phyloP scores from a whole-genome alignment of 331 rosid species.

The Malus hybrid region DNA sequence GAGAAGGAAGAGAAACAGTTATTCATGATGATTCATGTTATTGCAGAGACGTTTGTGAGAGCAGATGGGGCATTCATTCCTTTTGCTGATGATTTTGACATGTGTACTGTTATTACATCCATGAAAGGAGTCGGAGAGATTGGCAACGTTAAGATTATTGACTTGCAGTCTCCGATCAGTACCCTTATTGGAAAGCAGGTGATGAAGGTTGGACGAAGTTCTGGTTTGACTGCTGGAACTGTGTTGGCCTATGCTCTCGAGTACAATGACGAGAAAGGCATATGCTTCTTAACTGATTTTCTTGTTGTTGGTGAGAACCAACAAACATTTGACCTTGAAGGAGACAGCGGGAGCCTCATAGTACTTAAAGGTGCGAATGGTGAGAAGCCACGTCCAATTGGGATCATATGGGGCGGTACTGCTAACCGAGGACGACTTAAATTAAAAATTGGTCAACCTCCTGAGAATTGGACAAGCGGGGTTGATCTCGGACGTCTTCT shows the following conservation, averaged over 20 bases:
- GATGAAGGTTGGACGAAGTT: slow-evolving; percentile 97
- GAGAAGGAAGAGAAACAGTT: not conserved
- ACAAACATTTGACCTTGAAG: slow-evolving; percentile 97
- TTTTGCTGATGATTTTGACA: slow-evolving; percentile 94
- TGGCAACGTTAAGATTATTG: slow-evolving; percentile 73
- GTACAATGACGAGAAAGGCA: slow-evolving; percentile 97
- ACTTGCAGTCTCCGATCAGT: slow-evolving; percentile 78
- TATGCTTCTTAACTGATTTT: slow-evolving; percentile 95
- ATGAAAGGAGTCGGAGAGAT: slow-evolving; percentile 87
- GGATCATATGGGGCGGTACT: slow-evolving; percentile 99
- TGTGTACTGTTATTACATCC: slow-evolving; percentile 77
- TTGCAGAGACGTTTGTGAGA: slow-evolving; percentile 94
- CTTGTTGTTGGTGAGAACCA: slow-evolving; percentile 99
- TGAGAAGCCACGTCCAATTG: slow-evolving; percentile 81
- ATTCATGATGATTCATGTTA: not conserved
- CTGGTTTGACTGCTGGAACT: slow-evolving; percentile 89
- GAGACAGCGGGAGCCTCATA: slow-evolving; percentile 97
- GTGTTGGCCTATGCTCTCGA: slow-evolving; percentile 96
- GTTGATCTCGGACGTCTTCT: slow-evolving; percentile 98
- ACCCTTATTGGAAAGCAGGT: slow-evolving; percentile 91
- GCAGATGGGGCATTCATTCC: slow-evolving; percentile 99
- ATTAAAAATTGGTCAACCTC: slow-evolving; percentile 87
- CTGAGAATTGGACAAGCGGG: slow-evolving; percentile 99
- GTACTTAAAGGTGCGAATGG: slow-evolving; percentile 72
- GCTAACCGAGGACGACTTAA: slow-evolving; percentile 97